Evolutionary conservation across 805 yeast species (phyloP).

Genomic region (Clavispora asparagi): DNA sequence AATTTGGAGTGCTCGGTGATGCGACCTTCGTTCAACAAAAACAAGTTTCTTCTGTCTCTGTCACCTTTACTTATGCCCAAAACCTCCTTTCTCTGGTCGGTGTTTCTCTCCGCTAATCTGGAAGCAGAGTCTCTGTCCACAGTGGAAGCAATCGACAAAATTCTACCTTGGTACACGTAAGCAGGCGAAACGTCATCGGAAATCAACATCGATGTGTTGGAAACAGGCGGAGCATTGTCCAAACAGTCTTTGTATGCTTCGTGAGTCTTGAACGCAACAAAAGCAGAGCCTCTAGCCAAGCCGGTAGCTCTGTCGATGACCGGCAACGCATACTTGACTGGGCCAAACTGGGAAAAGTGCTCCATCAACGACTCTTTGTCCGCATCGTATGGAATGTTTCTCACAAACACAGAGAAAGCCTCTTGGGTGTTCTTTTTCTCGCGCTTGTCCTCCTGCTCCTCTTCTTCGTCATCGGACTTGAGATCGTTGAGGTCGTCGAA

Average conservation of each 20-base stretch:
- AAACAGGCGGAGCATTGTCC: conserved; percentile 69
- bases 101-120: conserved; percentile 65
- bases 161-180: conserved; percentile 90
- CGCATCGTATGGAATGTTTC: conserved; percentile 94
- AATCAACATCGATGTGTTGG: conserved; percentile 60
- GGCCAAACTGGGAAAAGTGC: conserved; percentile 81
- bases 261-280: conserved; percentile 73
- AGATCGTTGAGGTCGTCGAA: conserved; percentile 14
- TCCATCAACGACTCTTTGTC: conserved; percentile 70
- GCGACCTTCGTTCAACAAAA: conserved; percentile 89
- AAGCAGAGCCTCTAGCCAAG: conserved; percentile 89
- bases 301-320: conserved; percentile 85
- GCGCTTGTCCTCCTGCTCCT: conserved; percentile 14
- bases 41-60: conserved; percentile 80
- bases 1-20: conserved; percentile 75
- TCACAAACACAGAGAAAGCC: conserved; percentile 70
- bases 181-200: conserved; percentile 89
- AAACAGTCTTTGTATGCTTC: conserved; percentile 66
- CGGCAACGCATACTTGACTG: conserved; percentile 88
- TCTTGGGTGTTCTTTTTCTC: conserved; percentile 57
- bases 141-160: conserved; percentile 76
- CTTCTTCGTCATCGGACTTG: conserved; percentile 24
- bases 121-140: conserved; percentile 83
- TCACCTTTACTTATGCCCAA: conserved; percentile 78
- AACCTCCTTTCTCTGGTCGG: conserved; percentile 64